Evolutionary conservation across 1,139 yeast genomes (phyloP), one percentile per base, ranked within the genome.

Genomic region (Blastobotrys apis): DNA sequence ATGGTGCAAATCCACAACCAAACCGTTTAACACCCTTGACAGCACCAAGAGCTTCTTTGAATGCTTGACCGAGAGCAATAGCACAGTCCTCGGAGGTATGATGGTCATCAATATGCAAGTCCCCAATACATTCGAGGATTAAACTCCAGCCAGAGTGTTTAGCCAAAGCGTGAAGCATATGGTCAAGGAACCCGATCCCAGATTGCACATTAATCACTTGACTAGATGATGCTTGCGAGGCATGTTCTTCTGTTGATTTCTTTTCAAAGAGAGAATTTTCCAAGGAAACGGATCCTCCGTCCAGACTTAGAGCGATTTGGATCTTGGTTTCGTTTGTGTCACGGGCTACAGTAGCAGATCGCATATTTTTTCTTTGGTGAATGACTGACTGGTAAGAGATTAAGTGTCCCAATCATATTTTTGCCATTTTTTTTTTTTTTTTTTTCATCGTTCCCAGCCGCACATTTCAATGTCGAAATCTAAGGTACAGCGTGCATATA

Each of bases 81-180:
- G 92, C 97, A 51, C 88, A 87, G 67, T 92, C 98, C 66, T 92
- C 98, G 4, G 96, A 84, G 1, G 95, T 81, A 65, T 92, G 98
- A 65, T 92, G 98, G 67, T 92, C 98, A 63, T 92, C 98, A 44
- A 92, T 90, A 65, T 88, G 95, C 59, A 88, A 71, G 63, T 92
- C 98, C 32, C 98, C 98, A 50, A 84, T 75, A 66, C 97, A 90
- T 60, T 85, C 95, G 22, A 92, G 76, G 27, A 85, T 72, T 50
- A 92, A 65, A 17, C 96, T 86, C 98, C 98, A 92, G 12, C 98
- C 98, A 1, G 94, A 74, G 66, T 92, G 98, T 62, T 92, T 92
- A 35, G 97, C 97, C 55, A 92, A 73, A 0, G 98, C 98, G 60
- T 90, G 97, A 37, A 92, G 72, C 98, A 92, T 92, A 65, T 92